Evolutionary conservation across 768 basidiomycete genomes (phyloP), one percentile per base, ranked within the genome.

Genomic region (Amanita exitialis): DNA sequence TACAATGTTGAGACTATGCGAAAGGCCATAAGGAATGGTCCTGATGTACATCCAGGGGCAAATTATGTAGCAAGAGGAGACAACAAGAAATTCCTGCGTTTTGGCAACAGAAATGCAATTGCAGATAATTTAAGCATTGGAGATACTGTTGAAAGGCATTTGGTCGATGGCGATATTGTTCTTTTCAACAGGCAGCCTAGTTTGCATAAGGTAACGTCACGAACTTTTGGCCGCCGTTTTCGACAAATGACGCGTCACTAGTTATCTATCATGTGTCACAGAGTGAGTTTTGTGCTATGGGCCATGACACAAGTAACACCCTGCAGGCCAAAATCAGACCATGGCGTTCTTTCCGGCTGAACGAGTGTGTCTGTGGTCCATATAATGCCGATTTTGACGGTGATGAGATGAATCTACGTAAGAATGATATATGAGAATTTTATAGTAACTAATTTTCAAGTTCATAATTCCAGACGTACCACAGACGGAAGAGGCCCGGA

Each of bases 351-450:
- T 97, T 99, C 72, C 79, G 96, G 28, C 69, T 99, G 51, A 99
- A 99, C 62, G 96, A 99, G 64, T 99, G 96, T 79, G 96, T 97
- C 7, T 99, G 96, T 68, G 93, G 90, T 43, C 96, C 96, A 6
- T 98, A 97, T 69, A 97, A 97, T 62, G 96, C 96, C 44, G 96
- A 99, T 73, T 99, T 99, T 57, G 96, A 99, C 64, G 96, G 96
- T 54, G 96, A 99, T 64, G 96, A 99, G 66, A 99, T 99, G 96
- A 99, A 99, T 68, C 72, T 99, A 60, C 96, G 95, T 94, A 61
- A 60, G 90, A 63, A 25, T 23, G 3, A 46, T 13, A 27, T 42
- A 53, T 12, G 34, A 25, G 23, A n/a, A 47, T 15, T 20, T 27
- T 34, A 13, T 34, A 35, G 56, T 44, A 23, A 43, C 42, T 54